phyloP scores from a whole-genome alignment of 2,329 filamentous ascomycete genomes.

The Verticillium nonalfalfae region DNA sequence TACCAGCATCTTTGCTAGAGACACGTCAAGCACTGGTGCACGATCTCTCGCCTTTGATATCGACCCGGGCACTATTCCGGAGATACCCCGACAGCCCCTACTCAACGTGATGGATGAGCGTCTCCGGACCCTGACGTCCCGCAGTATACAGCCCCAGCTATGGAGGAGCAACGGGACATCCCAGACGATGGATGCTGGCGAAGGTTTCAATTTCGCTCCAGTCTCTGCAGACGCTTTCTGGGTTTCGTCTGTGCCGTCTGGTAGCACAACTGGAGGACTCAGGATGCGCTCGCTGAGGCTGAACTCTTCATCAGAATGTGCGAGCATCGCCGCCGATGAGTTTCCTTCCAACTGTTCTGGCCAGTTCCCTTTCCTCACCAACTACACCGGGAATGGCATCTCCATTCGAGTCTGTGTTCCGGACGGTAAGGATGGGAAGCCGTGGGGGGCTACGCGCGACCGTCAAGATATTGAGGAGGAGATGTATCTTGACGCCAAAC shows the following conservation, averaged over 20 bases:
- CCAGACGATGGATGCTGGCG: neutral
- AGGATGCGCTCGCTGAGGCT: slow-evolving; percentile 9
- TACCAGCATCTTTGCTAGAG: neutral
- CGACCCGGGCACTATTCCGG: neutral
- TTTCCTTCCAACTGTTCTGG: slow-evolving; percentile 6
- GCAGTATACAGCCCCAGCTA: slow-evolving; percentile 7
- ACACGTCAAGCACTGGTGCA: neutral
- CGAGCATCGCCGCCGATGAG: slow-evolving; percentile 1
- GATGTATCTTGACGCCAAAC: slow-evolving; percentile 6
- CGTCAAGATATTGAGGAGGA: slow-evolving; percentile 7
- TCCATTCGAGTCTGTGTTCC: slow-evolving; percentile 6
- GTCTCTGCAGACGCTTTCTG: slow-evolving; percentile 7
- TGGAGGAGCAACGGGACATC: slow-evolving; percentile 6
- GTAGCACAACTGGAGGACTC: slow-evolving; percentile 6
- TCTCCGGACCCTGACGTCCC: slow-evolving; percentile 4
- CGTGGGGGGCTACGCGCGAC: neutral
- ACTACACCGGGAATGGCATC: slow-evolving; percentile 5
- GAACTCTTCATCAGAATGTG: slow-evolving; percentile 6
- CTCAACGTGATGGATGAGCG: neutral
- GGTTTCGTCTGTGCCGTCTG: slow-evolving; percentile 7
- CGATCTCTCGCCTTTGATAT: neutral
- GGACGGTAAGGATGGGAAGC: neutral
- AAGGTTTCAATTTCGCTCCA: neutral
- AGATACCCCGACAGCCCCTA: neutral
- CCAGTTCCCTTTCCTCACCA: neutral